Evolutionary conservation across 202 grass and related monocot species (phyloP), one percentile per base, ranked within the genome.

Genomic region (Tripidium arundinaceum): DNA sequence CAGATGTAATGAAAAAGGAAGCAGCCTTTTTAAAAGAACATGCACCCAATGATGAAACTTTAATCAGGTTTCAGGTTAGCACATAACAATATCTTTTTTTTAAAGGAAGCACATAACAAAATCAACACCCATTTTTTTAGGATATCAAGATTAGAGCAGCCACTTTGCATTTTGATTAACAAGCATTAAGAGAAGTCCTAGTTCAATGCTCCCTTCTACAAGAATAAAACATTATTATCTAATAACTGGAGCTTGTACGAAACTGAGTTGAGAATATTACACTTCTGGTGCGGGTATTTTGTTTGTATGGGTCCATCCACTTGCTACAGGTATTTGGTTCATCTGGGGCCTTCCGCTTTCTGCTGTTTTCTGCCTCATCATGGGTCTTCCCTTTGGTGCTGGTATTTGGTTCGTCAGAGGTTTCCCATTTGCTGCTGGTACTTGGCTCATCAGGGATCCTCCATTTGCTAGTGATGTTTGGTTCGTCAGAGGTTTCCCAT

Each of bases 181-280:
- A 52, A 67, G 14, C 46, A 73, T 13, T 33, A 68, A 80, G 8
- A 59, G n/a, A n/a, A 26, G 2, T 74, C 79, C 46, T 21, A 46
- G 24, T 65, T 65, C 25, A 74, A 73, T 57, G 27, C 26, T 79
- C 8, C 12, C 33, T 55, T n/a, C 58, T 74, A 49, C 54, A 65
- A 19, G 60, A 74, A 81, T 70, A 19, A 4, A 79, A 21, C 33
- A n/a, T n/a, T n/a, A 18, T 72, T 74, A 78, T 31, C 45, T 47
- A 81, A 33, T 50, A 78, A 73, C 61, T 60, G 28, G 25, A 73
- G 2, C n/a, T 66, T 74, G 16, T 59, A 69, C 41, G 68, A 67
- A 83, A 50, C 12, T 67, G 60, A 72, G 49, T 45, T 13, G 12
- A 81, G 76, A 89, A 75, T 25, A 89, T 81, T 97, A 97, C 91